A percentile compares a stretch with the other conserved stretches of the same genome.
phyloP scores from a whole-genome alignment of 1,284 basidiomycete species.

The Puccinia polysora region DNA sequence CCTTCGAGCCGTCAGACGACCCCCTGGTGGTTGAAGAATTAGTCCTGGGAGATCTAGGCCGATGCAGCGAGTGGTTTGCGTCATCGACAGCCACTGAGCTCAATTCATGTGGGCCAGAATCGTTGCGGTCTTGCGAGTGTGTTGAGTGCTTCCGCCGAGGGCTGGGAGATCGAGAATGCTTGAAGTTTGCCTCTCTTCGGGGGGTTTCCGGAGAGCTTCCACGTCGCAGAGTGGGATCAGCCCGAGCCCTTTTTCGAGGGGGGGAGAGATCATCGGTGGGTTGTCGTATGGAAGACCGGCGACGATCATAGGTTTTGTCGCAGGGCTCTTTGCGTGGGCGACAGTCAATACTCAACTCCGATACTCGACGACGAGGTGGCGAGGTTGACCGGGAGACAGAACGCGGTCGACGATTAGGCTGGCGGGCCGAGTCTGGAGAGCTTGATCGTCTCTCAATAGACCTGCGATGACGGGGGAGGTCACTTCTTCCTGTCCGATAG shows the following conservation, averaged over 20 bases:
- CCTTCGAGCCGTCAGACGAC: background rate
- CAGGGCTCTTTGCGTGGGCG: background rate
- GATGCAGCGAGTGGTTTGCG: too few species aligned
- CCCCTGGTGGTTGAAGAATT: too few species aligned
- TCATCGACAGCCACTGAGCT: background rate
- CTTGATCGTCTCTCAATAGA: slow-evolving; percentile 9
- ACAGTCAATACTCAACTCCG: background rate
- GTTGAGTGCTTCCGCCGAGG: background rate
- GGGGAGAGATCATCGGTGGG: background rate
- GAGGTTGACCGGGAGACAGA: background rate
- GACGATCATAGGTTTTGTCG: background rate
- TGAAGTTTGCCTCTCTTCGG: background rate
- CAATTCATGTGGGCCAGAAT: background rate
- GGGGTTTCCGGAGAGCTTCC: background rate
- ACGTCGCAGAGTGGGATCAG: background rate
- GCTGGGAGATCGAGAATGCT: background rate
- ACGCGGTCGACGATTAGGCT: background rate
- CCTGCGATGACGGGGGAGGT: too few species aligned
- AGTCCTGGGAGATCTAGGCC: background rate
- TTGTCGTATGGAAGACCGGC: background rate
- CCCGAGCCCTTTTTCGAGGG: background rate
- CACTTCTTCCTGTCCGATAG: too few species aligned
- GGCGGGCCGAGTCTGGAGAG: background rate
- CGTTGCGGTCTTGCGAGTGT: background rate
- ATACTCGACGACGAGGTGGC: background rate